Conservation (phyloP, 2,329 filamentous ascomycete genomes). For the Arthroderma sp. region DNA sequence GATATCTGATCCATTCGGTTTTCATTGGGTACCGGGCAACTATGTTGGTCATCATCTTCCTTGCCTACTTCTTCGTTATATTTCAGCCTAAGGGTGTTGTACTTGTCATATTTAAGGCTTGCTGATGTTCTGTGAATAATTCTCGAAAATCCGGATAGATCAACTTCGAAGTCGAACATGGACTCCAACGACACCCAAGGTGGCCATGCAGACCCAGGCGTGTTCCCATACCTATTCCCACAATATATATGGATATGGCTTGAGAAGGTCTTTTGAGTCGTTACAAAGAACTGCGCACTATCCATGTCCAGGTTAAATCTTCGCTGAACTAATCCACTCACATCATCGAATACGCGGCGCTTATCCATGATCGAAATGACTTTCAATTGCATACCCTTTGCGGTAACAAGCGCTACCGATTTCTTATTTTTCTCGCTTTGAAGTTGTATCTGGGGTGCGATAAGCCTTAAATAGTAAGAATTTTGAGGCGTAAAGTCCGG, state of each 20-base stretch:
- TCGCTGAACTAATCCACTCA: slow-evolving; percentile 88
- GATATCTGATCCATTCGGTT: slow-evolving; percentile 89
- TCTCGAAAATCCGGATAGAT: slow-evolving; percentile 94
- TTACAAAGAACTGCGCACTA: slow-evolving; percentile 95
- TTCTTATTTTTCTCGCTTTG: slow-evolving; percentile 98
- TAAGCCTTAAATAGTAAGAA: slow-evolving; percentile 85
- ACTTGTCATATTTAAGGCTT: slow-evolving; percentile 89
- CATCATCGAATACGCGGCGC: slow-evolving; percentile 75
- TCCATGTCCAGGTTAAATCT: slow-evolving; percentile 93
- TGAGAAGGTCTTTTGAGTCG: slow-evolving; percentile 81
- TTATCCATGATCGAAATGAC: slow-evolving; percentile 98
- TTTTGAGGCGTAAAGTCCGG: slow-evolving; percentile 83
- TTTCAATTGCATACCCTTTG: slow-evolving; percentile 96
- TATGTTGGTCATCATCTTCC: slow-evolving; percentile 31
- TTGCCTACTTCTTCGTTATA: slow-evolving; percentile 86
- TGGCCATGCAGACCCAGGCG: slow-evolving; percentile 77
- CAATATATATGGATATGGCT: slow-evolving; percentile 86
- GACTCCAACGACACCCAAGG: slow-evolving; percentile 98
- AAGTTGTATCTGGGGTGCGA: slow-evolving; percentile 93
- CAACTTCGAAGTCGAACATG: slow-evolving; percentile 90
- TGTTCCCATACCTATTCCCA: slow-evolving; percentile 80
- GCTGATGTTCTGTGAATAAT: slow-evolving; percentile 96
- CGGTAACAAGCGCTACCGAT: slow-evolving; percentile 89
- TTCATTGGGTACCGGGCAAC: slow-evolving; percentile 40
- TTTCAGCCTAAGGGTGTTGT: slow-evolving; percentile 91